A percentile compares a stretch with the other conserved stretches of the same genome.
Conservation (phyloP, 2,329 filamentous ascomycete species). For the Zymoseptoria brevis region DNA sequence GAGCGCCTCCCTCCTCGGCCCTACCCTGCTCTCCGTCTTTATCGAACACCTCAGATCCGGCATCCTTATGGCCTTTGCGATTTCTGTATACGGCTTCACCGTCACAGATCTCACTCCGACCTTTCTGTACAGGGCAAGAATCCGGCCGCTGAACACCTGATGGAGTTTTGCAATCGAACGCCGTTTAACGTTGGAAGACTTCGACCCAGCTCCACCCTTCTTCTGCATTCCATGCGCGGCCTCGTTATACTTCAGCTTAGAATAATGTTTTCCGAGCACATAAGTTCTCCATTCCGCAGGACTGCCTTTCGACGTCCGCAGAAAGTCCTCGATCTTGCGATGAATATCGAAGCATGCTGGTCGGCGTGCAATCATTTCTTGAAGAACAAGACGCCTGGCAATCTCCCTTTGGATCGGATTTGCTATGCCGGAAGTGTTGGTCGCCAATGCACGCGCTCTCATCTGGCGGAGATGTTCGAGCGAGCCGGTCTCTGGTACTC, state of each 20-base stretch:
- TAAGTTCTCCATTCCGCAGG: neutral
- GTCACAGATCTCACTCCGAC: neutral
- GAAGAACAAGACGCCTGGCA: neutral
- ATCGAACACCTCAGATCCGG: neutral
- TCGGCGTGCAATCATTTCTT: neutral
- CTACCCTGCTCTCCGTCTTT: neutral
- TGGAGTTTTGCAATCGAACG: neutral
- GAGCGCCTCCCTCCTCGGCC: neutral
- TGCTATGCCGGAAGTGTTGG: neutral
- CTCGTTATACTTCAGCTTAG: neutral
- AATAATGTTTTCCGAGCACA: neutral
- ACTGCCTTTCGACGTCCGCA: neutral
- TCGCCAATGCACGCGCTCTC: neutral
- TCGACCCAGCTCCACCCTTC: neutral
- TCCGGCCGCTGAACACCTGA: neutral
- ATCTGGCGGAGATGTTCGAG: neutral
- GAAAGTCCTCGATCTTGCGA: neutral
- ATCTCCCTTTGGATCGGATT: neutral
- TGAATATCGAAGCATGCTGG: neutral
- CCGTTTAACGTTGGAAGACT: neutral
- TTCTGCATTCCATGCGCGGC: neutral
- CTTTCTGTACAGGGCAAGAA: neutral
- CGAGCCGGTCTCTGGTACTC: neutral
- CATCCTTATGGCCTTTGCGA: neutral
- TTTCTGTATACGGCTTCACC: neutral